Conservation (phyloP, 2,329 filamentous ascomycete species). For the Chaetothyriales sp. region DNA sequence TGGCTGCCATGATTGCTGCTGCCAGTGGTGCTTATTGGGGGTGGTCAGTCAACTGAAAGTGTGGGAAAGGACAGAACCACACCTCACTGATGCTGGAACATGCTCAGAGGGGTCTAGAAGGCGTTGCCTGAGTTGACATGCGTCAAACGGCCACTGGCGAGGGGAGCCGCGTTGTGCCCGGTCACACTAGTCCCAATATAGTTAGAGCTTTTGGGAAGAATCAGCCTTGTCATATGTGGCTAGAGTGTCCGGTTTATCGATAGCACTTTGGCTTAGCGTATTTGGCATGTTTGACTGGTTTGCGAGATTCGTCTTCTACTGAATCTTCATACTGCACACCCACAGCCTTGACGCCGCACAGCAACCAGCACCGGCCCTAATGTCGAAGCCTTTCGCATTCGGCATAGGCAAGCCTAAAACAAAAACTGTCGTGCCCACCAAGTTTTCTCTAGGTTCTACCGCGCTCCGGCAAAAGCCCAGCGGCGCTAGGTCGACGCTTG, state of each 20-base stretch:
- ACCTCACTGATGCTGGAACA: too few species aligned
- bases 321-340: background rate
- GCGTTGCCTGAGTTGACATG: too few species aligned
- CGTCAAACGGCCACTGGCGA: too few species aligned
- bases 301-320: background rate
- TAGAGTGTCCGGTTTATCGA: background rate
- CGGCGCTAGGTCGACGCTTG: conserved; percentile 2
- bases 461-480: background rate
- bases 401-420: conserved; percentile 16
- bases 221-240: too few species aligned
- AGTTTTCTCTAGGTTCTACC: conserved; percentile 1
- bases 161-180: too few species aligned
- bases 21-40: background rate
- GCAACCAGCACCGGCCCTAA: background rate
- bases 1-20: conserved; percentile 4
- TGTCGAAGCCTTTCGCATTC: conserved; percentile 18
- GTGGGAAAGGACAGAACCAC: too few species aligned
- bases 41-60: background rate
- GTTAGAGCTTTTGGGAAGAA: too few species aligned
- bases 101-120: too few species aligned
- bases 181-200: too few species aligned
- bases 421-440: background rate
- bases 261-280: background rate
- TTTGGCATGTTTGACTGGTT: background rate
- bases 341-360: background rate